Base-by-base conservation (phyloP, 345 rosid species). In the Eucalyptus tenuipes region DNA sequence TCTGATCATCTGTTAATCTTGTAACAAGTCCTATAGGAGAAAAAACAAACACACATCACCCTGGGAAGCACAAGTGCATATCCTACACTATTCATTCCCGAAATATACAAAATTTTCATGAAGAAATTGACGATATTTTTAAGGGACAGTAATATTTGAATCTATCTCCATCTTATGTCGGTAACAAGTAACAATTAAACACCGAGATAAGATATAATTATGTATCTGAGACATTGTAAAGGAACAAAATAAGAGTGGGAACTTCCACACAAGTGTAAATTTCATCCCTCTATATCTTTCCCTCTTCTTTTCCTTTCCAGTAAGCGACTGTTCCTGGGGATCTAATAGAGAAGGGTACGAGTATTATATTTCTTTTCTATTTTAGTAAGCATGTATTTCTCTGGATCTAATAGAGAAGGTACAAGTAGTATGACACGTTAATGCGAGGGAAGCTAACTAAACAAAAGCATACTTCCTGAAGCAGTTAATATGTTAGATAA, bases 1-100 rank as follows among this genome's bases (percentile, higher is more conserved):
- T 97, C 88, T 97, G 97, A 93, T 97, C 99, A 94, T 96, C 98
- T 6, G 99, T 96, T 92, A 96, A 90, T 91, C 92, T 97, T 87
- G 99, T 97, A 88, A 97, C 99, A 80, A 97, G 94, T 88, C 99
- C 98, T 96, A 93, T 91, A 88, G 42, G 61, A 90, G 79, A 88
- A 92, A 90, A 20, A 40, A 75, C 45, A 75, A 20, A 75, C 14
- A 75, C 84, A 75, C 15, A 22, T 75, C 84, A 75, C 27, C 84
- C 24, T 75, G 47, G 84, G 84, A 75, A 75, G 84, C 84, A 40
- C 47, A 40, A 75, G 84, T 75, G 84, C 84, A 40, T 75, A 75
- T 75, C 84, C 84, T 40, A 33, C 84, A 75, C 42, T 40, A 75
- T 75, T 40, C 47, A 37, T 22, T 75, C 84, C 47, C 7, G 27